phyloP scores from a whole-genome alignment of 1,139 yeast genomes.

The Yamadazyma mexicana region DNA sequence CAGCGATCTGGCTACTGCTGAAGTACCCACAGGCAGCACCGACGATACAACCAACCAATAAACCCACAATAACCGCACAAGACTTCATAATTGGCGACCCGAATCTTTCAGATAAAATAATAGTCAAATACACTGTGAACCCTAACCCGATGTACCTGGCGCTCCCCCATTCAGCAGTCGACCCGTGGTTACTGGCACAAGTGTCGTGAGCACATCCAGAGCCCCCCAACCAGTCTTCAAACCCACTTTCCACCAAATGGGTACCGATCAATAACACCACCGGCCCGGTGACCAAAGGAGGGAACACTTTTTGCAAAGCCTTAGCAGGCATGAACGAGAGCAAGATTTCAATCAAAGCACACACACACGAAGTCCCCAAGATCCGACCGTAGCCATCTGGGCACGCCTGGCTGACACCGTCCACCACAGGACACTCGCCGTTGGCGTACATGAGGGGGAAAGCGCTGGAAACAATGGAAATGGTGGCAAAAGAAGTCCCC shows the following conservation, averaged over 20 bases:
- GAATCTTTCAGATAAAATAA: constrained; percentile 75
- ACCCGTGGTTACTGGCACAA: constrained; percentile 19
- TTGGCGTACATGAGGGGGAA: constrained; percentile 75
- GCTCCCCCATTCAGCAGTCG: constrained; percentile 70
- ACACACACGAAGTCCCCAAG: constrained; percentile 73
- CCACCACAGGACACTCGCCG: constrained; percentile 66
- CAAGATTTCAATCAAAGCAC: constrained; percentile 71
- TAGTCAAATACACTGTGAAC: constrained; percentile 72
- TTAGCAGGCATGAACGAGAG: constrained; percentile 77
- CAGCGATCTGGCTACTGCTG: constrained; percentile 50
- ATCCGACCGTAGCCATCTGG: constrained; percentile 90
- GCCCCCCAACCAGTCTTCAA: constrained; percentile 88
- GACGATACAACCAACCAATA: constrained; percentile 84
- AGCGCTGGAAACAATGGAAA: constrained; percentile 73
- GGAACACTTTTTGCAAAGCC: constrained; percentile 69
- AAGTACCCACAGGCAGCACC: constrained; percentile 91
- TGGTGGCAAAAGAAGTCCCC: constrained; percentile 87
- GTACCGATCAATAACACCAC: constrained; percentile 83
- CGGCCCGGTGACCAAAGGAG: constrained; percentile 90
- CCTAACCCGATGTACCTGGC: constrained; percentile 86
- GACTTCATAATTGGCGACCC: constrained; percentile 96
- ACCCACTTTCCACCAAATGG: constrained; percentile 64
- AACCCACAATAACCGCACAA: constrained; percentile 84
- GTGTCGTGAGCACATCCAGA: constrained; percentile 56
- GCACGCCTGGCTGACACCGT: constrained; percentile 72